A percentile compares a stretch with the other conserved stretches of the same genome.
Conservation (phyloP, 1,284 basidiomycete species). For the Pisolithus thermaeus region DNA sequence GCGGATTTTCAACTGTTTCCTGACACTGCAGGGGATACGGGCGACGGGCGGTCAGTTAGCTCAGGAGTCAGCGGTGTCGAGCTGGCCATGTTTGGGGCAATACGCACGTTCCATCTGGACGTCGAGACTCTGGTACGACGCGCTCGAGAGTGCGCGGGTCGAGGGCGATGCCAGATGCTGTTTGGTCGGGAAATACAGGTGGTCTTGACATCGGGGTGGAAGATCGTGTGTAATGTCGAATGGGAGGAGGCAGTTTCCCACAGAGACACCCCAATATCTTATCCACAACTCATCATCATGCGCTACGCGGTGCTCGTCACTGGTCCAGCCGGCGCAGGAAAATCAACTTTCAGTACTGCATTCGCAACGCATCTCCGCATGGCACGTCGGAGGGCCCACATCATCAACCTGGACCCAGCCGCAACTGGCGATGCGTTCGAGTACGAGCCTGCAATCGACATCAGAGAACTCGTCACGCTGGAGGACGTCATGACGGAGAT, state of each 20-base stretch:
- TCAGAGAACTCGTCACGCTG: slow-evolving; percentile 88
- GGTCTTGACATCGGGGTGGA: slow-evolving; percentile 63
- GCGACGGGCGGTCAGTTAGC: neutral
- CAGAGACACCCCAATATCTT: slow-evolving; percentile 16
- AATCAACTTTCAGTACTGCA: slow-evolving; percentile 90
- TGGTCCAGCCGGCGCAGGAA: slow-evolving; percentile 95
- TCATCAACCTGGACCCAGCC: slow-evolving; percentile 97
- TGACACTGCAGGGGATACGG: slow-evolving; percentile 46
- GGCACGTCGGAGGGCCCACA: slow-evolving; percentile 80
- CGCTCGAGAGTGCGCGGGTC: slow-evolving; percentile 82
- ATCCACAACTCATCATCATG: slow-evolving; percentile 42
- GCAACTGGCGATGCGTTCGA: slow-evolving; percentile 85
- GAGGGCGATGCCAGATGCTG: slow-evolving; percentile 75
- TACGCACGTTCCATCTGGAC: slow-evolving; percentile 87
- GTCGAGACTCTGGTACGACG: slow-evolving; percentile 78
- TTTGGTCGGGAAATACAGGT: slow-evolving; percentile 63
- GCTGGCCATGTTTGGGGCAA: neutral
- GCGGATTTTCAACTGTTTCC: slow-evolving; percentile 87
- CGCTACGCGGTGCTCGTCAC: slow-evolving; percentile 86
- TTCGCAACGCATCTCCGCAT: slow-evolving; percentile 89
- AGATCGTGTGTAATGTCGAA: neutral
- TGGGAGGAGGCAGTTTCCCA: neutral
- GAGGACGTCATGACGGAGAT: slow-evolving; percentile 97
- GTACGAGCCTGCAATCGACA: slow-evolving; percentile 91
- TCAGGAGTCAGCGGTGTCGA: neutral